Evolutionary conservation across 768 basidiomycete species (phyloP), one percentile per base, ranked within the genome.

Genomic region (Lactifluus rugatus): DNA sequence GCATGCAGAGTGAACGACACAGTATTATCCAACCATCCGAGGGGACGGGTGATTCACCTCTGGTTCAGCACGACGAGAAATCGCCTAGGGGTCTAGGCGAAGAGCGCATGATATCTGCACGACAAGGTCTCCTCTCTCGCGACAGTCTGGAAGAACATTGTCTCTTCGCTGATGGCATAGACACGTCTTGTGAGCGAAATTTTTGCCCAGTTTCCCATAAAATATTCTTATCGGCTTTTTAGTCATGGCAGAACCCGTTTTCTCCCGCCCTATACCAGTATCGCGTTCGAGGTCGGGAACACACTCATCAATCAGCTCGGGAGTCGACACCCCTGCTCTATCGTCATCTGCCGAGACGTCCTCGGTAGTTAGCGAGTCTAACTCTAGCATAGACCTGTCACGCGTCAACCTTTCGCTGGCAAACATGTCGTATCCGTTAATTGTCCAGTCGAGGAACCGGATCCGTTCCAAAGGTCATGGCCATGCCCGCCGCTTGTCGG

Each of bases 401-500:
- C 81, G 82, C 1, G 68, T 91, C 54, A 81, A 81, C 60, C 61
- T 72, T 3, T 69, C 81, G 17, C 75, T 91, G 17, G 69, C 81
- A 5, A 83, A 82, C 48, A 68, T 76, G 0, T 79, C 82, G 0
- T 75, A 81, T 41, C 81, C 83, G 0, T 66, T 44, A 25, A 66
- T 67, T 80, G 9, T 77, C 68, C 21, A 70, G 8, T 70, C 73
- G 2, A 71, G 80, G 32, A 70, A 75, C 46, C 78, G 81, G 5
- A 73, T 76, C 23, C 74, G 83, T 23, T 78, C 79, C 9, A 78
- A 77, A 17, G 84, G 86, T 0, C 77, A 81, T 39, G 84, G 87
- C 2, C 87, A 89, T 66, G 83, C 82, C 39, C 83, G 86, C 36
- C 80, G 87, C 2, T 78, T 81, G 50, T 87, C 86, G 1, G 78